Evolutionary conservation across 495 filamentous ascomycete genomes (phyloP).

Genomic region (Tetracladium marchalianum): DNA sequence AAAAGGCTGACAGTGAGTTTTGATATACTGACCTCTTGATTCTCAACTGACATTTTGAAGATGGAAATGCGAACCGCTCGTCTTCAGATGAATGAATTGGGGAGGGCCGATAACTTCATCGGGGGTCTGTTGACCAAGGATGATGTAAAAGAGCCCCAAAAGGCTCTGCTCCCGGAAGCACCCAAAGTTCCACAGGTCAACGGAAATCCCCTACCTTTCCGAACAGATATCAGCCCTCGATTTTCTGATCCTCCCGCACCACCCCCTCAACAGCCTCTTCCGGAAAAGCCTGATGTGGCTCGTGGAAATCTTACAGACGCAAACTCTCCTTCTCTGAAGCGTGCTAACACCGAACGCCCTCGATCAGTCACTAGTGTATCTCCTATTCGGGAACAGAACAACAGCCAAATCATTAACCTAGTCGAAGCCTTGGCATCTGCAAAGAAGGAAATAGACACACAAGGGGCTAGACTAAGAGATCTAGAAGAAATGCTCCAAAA

Average conservation of each 20-base stretch:
- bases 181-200: constrained; percentile 31
- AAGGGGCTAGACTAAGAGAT: constrained; percentile 67
- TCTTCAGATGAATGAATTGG: constrained; percentile 76
- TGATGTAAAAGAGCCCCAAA: constrained; percentile 52
- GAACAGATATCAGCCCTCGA: constrained; percentile 49
- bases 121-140: constrained; percentile 63
- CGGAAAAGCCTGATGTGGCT: constrained; percentile 71
- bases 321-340: constrained; percentile 49
- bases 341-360: constrained; percentile 64
- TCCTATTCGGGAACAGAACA: constrained; percentile 49
- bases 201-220: constrained; percentile 30
- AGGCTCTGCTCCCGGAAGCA: constrained; percentile 30
- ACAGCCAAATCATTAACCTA: constrained; percentile 66
- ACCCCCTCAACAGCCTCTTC: constrained; percentile 82
- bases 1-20: constrained; percentile 80
- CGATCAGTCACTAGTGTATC: constrained; percentile 47
- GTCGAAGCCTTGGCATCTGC: constrained; percentile 73
- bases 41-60: constrained; percentile 20
- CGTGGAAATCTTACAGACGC: constrained; percentile 35
- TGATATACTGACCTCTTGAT: not conserved
- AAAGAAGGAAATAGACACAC: constrained; percentile 72
- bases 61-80: constrained; percentile 79
- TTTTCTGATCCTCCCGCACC: constrained; percentile 89
- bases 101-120: constrained; percentile 72
- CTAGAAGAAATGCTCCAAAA: constrained; percentile 68